A percentile compares a stretch with the other conserved stretches of the same genome.
phyloP scores from a whole-genome alignment of 192 early-diverging fungal genomes.

The Backusella tuberculispora region DNA sequence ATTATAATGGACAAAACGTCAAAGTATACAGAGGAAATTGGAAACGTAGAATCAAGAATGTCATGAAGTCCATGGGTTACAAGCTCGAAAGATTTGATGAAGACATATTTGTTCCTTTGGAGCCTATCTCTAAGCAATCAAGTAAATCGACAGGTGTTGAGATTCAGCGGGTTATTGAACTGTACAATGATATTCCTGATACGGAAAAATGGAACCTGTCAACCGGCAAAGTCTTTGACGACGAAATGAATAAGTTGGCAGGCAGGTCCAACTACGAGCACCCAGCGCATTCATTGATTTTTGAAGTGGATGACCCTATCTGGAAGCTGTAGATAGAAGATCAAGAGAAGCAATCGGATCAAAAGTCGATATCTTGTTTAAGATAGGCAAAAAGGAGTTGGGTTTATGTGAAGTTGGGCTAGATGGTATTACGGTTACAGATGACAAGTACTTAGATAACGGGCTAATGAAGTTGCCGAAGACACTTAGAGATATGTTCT shows the following conservation, averaged over 20 bases:
- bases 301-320: background rate
- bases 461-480: constrained; percentile 6
- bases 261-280: background rate
- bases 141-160: background rate
- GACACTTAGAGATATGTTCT: constrained; percentile 10
- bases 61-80: constrained; percentile 6
- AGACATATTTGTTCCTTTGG: constrained; percentile 11
- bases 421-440: background rate
- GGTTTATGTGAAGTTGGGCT: constrained; percentile 1
- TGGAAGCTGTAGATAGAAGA: background rate
- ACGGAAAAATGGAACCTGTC: background rate
- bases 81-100: background rate
- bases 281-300: constrained; percentile 1
- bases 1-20: constrained; percentile 11
- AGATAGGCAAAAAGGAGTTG: background rate
- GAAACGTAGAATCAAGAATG: background rate
- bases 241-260: constrained; percentile 3
- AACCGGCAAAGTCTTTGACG: background rate
- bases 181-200: background rate
- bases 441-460: constrained; percentile 7
- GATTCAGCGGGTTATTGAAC: background rate
- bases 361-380: constrained; percentile 15
- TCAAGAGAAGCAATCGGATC: constrained; percentile 5
- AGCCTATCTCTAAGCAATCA: background rate
- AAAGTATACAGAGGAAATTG: constrained; percentile 15